phyloP scores from a whole-genome alignment of 352 stramenopile species.

The Globisporangium cederbergense region DNA sequence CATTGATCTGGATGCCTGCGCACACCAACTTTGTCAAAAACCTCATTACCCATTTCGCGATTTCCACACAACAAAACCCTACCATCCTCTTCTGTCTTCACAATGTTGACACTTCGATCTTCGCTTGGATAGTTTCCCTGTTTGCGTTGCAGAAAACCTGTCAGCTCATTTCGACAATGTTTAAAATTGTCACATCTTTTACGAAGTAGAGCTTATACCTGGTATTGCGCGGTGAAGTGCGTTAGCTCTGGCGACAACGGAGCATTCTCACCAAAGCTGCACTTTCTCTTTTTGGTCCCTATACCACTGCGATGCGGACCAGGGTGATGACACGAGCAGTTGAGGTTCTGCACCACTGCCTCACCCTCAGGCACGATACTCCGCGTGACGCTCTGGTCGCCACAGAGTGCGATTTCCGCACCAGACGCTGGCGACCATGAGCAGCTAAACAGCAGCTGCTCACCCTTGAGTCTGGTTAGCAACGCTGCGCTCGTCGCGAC shows the following conservation, averaged over 20 bases:
- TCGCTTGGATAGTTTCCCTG: constrained; percentile 63
- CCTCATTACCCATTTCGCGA: not conserved
- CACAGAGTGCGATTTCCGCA: constrained; percentile 24
- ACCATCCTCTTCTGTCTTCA: constrained; percentile 35
- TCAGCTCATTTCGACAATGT: not conserved
- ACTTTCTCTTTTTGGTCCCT: constrained; percentile 9
- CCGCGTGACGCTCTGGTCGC: constrained; percentile 8
- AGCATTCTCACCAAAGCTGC: constrained; percentile 13
- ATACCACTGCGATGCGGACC: not conserved
- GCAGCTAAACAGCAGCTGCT: constrained; percentile 41
- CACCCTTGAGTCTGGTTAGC: constrained; percentile 31
- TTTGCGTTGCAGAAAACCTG: not conserved
- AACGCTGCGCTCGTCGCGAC: constrained; percentile 36
- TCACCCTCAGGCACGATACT: constrained; percentile 7
- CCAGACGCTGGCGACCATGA: constrained; percentile 41
- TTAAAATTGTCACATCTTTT: not conserved
- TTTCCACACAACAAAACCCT: not conserved
- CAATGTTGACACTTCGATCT: constrained; percentile 58
- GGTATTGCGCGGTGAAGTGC: constrained; percentile 55
- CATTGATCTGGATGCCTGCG: constrained; percentile 42
- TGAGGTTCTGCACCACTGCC: constrained; percentile 1
- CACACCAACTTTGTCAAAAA: not conserved
- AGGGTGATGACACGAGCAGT: constrained; percentile 20
- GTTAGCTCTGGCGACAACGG: constrained; percentile 19
- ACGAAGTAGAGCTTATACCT: constrained; percentile 22